These are phyloP conservation scores for Cardamine occulta DNA, from an alignment of 345 rosid species.

Conservation along the genomic window DNA sequence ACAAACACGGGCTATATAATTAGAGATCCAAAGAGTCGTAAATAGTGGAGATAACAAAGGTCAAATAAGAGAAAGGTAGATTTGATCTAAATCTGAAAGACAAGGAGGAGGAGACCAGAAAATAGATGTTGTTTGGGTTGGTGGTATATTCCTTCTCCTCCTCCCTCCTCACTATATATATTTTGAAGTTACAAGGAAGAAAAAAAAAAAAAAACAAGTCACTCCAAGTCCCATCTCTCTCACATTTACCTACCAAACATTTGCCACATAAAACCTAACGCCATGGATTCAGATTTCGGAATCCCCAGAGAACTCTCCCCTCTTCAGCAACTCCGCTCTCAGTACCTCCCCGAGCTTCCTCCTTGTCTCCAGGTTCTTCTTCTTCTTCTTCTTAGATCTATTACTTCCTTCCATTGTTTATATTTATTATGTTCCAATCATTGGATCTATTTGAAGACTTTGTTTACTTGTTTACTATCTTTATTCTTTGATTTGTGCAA, in stretches of 20 bases:
- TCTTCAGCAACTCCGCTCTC: slow-evolving; percentile 83
- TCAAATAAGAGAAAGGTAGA: background rate
- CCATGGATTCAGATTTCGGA: slow-evolving; percentile 97
- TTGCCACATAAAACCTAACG: slow-evolving; percentile 6
- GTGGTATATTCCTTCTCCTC: slow-evolving; percentile 35
- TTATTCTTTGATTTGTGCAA: background rate
- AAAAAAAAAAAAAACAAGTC: background rate
- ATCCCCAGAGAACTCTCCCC: slow-evolving; percentile 89
- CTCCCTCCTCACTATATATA: slow-evolving; percentile 26
- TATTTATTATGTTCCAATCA: background rate
- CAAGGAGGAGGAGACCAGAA: background rate
- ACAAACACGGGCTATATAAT: background rate
- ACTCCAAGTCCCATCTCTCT: slow-evolving; percentile 30
- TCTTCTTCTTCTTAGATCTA: slow-evolving; percentile 2
- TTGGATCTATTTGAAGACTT: slow-evolving; percentile 19
- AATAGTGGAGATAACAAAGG: background rate
- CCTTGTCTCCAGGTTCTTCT: slow-evolving; percentile 84
- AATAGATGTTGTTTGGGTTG: slow-evolving; percentile 20
- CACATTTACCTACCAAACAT: slow-evolving; percentile 27
- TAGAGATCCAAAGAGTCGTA: too few relatives aligned
- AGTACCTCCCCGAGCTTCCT: slow-evolving; percentile 82
- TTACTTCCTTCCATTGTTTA: background rate
- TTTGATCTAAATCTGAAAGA: slow-evolving; percentile 15
- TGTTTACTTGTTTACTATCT: background rate
- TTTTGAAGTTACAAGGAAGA: background rate